Evolutionary conservation across 805 yeast species (phyloP), one percentile per base, ranked within the genome.

Genomic region (Sugiyamaella boreocaroliniensis): DNA sequence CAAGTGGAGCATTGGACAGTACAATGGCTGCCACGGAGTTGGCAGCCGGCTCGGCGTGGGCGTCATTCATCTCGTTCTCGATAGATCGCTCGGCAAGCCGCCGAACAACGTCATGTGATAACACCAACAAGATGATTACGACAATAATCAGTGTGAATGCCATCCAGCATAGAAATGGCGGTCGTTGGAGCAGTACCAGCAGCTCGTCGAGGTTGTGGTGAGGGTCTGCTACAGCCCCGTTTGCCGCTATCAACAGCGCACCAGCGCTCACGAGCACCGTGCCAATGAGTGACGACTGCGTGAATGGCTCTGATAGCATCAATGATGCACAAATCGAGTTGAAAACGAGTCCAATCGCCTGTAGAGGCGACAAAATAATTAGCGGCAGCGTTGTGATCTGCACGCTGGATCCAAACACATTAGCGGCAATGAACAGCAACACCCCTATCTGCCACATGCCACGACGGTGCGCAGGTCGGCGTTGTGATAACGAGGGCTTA

Each of bases 291-390:
- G 89, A 76, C 49, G 69, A 71, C 20, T 59, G 55, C 1, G 90
- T 82, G 65, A 87, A 86, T 0, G 74, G 72, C 63, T 89, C 97
- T 32, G 81, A 73, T 12, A 89, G 76, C 12, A 89, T 68, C 10
- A 86, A 52, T 16, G 85, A 66, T 43, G 93, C 86, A 61, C 88
- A 79, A 1, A 86, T 67, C 0, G 93, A 80, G 67, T 89, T 89
- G 74, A 89, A 89, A 2, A 89, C 89, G n/a, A 89, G 74, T 0
- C 96, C 96, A 20, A 84, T 80, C 22, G 95, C 88, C 65, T 89
- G 96, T 51, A 89, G 69, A 0, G 96, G 96, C 20, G 89, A 82
- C 53, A 89, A 67, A 1, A 89, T 76, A 44, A 88, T 83, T 55
- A 89, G 71, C 0, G 97, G 97, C 43, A 89, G 71, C 1, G 96